phyloP scores from a whole-genome alignment of 306 rosid species.

The Cicer bijugum region DNA sequence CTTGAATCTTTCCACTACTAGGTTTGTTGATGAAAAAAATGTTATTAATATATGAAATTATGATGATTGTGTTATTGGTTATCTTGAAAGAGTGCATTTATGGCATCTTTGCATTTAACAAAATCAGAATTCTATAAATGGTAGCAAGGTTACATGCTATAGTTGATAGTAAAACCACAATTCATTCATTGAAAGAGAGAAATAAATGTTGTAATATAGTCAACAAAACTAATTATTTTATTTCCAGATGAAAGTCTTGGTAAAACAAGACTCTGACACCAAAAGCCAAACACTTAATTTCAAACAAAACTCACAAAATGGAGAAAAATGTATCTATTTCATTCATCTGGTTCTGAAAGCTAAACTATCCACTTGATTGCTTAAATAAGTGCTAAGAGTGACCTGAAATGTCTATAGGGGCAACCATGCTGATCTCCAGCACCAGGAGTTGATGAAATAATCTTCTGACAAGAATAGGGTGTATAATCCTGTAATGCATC shows the following conservation, averaged over 20 bases:
- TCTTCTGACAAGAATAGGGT: slow-evolving; percentile 82
- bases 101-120: slow-evolving; percentile 3
- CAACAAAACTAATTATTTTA: neutral
- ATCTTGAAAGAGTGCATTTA: neutral
- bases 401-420: slow-evolving; percentile 99
- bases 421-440: slow-evolving; percentile 99
- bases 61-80: neutral
- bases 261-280: slow-evolving; percentile 3
- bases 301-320: slow-evolving; percentile 21
- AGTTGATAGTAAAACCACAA: slow-evolving; percentile 4
- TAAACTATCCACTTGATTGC: slow-evolving; percentile 10
- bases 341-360: slow-evolving; percentile 20
- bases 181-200: neutral
- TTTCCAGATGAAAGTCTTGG: neutral
- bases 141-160: slow-evolving; percentile 23
- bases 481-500: slow-evolving; percentile 77
- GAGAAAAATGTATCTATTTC: slow-evolving; percentile 3
- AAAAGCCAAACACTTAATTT: slow-evolving; percentile 32
- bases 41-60: slow-evolving; percentile 6
- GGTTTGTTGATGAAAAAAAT: slow-evolving; percentile 18
- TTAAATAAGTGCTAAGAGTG: slow-evolving; percentile 33
- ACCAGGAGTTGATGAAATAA: slow-evolving; percentile 84
- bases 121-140: neutral
- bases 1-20: slow-evolving; percentile 25
- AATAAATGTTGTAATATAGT: neutral